Evolutionary conservation across 2,329 filamentous ascomycete species (phyloP).

Genomic region (Emmonsiellopsis sp.): DNA sequence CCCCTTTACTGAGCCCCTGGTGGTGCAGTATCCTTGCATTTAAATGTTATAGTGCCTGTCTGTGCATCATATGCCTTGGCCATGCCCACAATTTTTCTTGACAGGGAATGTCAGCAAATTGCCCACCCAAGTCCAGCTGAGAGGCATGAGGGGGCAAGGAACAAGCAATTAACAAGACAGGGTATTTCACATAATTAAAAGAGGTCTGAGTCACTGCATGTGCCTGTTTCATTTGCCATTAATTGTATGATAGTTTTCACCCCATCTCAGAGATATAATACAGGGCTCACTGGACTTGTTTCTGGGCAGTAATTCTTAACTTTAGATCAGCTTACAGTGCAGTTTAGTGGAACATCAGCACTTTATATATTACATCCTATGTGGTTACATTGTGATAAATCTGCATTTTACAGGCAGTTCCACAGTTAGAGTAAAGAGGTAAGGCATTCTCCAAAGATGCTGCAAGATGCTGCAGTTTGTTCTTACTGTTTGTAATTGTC

Average conservation of each 20-base stretch:
- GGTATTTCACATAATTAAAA: not conserved
- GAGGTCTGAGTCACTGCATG: not conserved
- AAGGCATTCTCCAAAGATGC: not conserved
- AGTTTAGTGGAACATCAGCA: not conserved
- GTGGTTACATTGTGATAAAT: not conserved
- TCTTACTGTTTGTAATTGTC: not conserved
- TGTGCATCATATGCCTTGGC: not conserved
- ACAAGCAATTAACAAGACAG: not conserved
- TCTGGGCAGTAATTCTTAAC: not conserved
- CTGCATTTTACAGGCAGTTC: not conserved
- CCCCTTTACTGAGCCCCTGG: not conserved
- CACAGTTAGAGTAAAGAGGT: not conserved
- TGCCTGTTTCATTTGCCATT: not conserved
- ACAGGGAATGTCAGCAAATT: not conserved
- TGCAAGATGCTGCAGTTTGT: not conserved
- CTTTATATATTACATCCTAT: not conserved
- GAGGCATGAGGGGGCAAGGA: not conserved
- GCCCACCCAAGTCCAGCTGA: not conserved
- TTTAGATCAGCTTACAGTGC: not conserved
- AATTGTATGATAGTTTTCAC: not conserved
- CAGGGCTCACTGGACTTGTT: not conserved
- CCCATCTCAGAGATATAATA: not conserved
- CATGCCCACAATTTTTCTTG: not conserved
- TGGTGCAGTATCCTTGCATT: not conserved
- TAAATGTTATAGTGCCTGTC: not conserved